Evolutionary conservation across 176 grass and related monocot species (phyloP), one percentile per base, ranked within the genome.

Genomic region (Zoysia pacifica): DNA sequence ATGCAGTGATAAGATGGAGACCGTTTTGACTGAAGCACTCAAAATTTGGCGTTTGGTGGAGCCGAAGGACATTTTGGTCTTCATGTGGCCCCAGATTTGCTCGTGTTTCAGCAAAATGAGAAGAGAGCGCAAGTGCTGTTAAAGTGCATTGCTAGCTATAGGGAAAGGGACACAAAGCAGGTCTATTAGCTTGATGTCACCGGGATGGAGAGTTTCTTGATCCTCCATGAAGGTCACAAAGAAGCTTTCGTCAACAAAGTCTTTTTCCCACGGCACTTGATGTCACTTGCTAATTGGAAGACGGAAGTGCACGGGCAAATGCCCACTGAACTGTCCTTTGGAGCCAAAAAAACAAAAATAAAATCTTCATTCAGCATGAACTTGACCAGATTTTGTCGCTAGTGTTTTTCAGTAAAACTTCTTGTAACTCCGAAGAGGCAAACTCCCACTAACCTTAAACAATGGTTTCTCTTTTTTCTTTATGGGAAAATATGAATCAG

Each of bases 1-100:
- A 67, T 44, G 20, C 4, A 56, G 59, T 75, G 85, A 77, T 87
- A 77, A 87, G 85, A 87, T 82, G 65, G 72, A 56, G 85, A 87
- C 72, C 69, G 19, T 60, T 45, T 43, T 2, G 79, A 82, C 79
- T 16, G 72, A 64, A 71, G 6, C 79, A 87, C 79, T 69, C 37
- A 48, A 70, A 62, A 81, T 86, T 35, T 78, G 59, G 7, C 6
- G 64, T 69, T 76, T 80, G 76, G 78, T 75, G 70, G n/a, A 38
- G 19, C 52, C 69, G n/a, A 87, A 87, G 64, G 72, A 77, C 65
- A 65, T 70, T 70, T 54, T 47, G 45, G 28, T 28, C 47, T 4
- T 78, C 72, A 37, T 62, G 20, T 81, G 78, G 52, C 5, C 46
- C 75, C 37, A 44, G 38, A 39, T 3, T 9, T 75, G 19, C 49